These are phyloP conservation scores for Mucor velutinosus DNA, from an alignment of 371 early-diverging fungal genomes.

Conservation along the genomic window DNA sequence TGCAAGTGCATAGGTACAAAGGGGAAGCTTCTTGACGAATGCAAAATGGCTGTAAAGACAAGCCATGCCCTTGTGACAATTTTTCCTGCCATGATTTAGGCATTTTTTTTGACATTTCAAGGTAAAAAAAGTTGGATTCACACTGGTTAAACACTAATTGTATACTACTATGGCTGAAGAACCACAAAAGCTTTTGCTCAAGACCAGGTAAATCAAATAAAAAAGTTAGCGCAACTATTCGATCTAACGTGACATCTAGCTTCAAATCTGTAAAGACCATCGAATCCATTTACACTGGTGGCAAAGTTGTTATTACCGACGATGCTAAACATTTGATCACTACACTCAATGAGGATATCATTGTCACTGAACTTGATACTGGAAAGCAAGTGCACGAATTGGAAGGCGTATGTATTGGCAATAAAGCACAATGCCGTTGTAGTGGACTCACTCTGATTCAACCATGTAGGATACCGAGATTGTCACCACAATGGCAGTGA, in stretches of 20 bases:
- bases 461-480: slow-evolving; percentile 74
- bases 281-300: slow-evolving; percentile 94
- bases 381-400: slow-evolving; percentile 69
- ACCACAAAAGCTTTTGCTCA: slow-evolving; percentile 27
- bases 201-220: slow-evolving; percentile 19
- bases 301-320: slow-evolving; percentile 73
- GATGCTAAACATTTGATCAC: slow-evolving; percentile 76
- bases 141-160: background rate
- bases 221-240: no score
- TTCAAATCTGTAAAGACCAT: slow-evolving; percentile 78
- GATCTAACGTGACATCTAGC: slow-evolving; percentile 36
- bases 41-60: background rate
- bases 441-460: background rate
- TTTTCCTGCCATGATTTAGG: background rate
- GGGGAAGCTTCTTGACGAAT: background rate
- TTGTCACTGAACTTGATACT: slow-evolving; percentile 73
- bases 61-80: background rate
- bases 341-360: slow-evolving; percentile 83
- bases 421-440: background rate
- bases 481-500: slow-evolving; percentile 86
- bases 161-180: slow-evolving; percentile 31
- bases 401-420: slow-evolving; percentile 61
- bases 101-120: background rate
- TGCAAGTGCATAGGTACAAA: no score
- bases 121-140: background rate